phyloP scores from a whole-genome alignment of 768 basidiomycete genomes.

The Terana coerulea region DNA sequence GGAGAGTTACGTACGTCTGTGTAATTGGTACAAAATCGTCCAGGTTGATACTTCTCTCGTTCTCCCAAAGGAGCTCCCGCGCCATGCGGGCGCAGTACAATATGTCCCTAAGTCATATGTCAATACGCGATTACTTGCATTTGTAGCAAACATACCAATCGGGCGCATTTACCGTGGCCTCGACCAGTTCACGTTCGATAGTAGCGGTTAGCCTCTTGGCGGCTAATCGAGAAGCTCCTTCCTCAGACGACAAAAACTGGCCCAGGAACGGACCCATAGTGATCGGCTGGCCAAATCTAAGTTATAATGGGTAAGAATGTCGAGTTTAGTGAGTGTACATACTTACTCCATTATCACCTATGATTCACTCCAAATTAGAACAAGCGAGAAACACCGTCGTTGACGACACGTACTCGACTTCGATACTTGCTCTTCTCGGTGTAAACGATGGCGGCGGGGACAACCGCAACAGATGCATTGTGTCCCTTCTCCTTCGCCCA shows the following conservation, averaged over 20 bases:
- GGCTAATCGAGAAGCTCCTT: constrained; percentile 68
- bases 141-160: constrained; percentile 70
- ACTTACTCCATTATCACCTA: constrained; percentile 75
- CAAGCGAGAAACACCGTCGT: constrained; percentile 1
- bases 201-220: constrained; percentile 82
- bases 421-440: constrained; percentile 96
- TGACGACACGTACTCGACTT: constrained; percentile 64
- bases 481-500: constrained; percentile 56
- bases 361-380: background rate
- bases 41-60: constrained; percentile 70
- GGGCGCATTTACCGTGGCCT: constrained; percentile 84
- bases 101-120: constrained; percentile 69
- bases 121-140: background rate
- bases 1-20: constrained; percentile 69
- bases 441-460: constrained; percentile 90
- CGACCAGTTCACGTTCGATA: constrained; percentile 67
- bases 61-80: constrained; percentile 88
- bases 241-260: constrained; percentile 68
- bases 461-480: constrained; percentile 50
- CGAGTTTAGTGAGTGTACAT: background rate
- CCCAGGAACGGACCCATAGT: constrained; percentile 67
- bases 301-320: constrained; percentile 8
- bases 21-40: constrained; percentile 81
- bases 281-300: constrained; percentile 82
- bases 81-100: constrained; percentile 91